Conservation (phyloP, 2,329 filamentous ascomycete species). For the Hypocrella siamensis region DNA sequence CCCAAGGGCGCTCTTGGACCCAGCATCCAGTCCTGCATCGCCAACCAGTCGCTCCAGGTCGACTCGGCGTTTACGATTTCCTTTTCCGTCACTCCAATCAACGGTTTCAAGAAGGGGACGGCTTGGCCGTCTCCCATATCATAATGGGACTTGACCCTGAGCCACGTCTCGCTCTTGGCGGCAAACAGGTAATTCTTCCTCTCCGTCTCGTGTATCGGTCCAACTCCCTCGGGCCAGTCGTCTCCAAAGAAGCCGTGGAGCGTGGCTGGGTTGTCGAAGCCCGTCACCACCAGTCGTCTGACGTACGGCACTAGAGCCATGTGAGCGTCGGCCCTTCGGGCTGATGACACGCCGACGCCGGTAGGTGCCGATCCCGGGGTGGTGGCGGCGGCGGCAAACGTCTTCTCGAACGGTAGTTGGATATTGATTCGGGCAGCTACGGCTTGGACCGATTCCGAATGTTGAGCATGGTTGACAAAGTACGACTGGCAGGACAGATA, state of each 20-base stretch:
- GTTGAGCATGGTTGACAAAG: conserved; percentile 83
- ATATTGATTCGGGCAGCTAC: conserved; percentile 89
- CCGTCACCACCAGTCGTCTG: conserved; percentile 76
- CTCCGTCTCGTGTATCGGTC: conserved; percentile 74
- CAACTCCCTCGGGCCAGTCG: conserved; percentile 68
- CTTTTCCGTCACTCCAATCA: conserved; percentile 59
- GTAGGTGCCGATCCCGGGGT: background rate
- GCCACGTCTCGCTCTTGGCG: conserved; percentile 83
- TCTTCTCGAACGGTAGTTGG: conserved; percentile 68
- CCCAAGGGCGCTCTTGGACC: conserved; percentile 52
- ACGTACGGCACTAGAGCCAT: conserved; percentile 63
- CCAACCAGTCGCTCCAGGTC: conserved; percentile 86
- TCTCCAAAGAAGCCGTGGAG: conserved; percentile 95
- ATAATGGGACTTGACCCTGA: conserved; percentile 77
- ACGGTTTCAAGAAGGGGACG: conserved; percentile 71
- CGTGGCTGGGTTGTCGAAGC: conserved; percentile 75
- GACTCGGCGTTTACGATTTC: conserved; percentile 75
- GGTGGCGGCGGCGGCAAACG: conserved; percentile 12
- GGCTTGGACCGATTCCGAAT: conserved; percentile 68
- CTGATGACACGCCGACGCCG: too few relatives aligned
- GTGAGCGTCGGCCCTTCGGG: conserved; percentile 5
- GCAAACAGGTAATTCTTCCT: conserved; percentile 90
- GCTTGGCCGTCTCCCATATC: conserved; percentile 74
- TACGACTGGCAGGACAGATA: conserved; percentile 83
- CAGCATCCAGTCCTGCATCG: conserved; percentile 99